Percentiles rank a stretch among this genome's conserved stretches.
Evolutionary conservation across 495 filamentous ascomycete genomes (phyloP).

Genomic region (Penicillium dipodomyicola): DNA sequence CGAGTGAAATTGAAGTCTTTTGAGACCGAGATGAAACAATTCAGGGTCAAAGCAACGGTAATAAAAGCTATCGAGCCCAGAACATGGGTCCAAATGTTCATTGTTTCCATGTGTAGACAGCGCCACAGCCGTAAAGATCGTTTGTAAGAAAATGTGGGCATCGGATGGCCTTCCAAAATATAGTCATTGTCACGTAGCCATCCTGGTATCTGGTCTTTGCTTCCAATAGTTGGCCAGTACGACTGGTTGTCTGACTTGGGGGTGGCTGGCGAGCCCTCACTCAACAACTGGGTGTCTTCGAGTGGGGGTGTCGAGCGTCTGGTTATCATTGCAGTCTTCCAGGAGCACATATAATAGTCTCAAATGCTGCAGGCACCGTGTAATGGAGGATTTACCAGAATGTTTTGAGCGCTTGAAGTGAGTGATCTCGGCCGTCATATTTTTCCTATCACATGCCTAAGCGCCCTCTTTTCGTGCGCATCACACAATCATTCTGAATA

Average conservation of each 20-base stretch:
- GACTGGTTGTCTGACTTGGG: background rate
- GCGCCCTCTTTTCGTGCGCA: no score
- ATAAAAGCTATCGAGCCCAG: slow-evolving; percentile 13
- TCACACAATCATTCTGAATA: no score
- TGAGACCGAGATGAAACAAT: background rate
- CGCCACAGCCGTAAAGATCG: slow-evolving; percentile 18
- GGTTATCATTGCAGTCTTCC: background rate
- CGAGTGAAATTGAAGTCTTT: background rate
- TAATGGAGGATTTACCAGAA: no score
- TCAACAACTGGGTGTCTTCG: background rate
- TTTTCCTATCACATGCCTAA: no score
- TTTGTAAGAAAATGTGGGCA: slow-evolving; percentile 19
- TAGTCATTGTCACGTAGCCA: slow-evolving; percentile 23
- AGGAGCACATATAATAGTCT: no score
- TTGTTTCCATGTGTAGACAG: slow-evolving; percentile 21
- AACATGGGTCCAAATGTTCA: slow-evolving; percentile 22
- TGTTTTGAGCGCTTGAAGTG: no score
- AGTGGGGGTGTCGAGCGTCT: background rate
- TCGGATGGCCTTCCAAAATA: slow-evolving; percentile 17
- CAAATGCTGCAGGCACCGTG: no score
- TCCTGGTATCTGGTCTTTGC: slow-evolving; percentile 13
- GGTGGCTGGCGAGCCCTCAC: background rate
- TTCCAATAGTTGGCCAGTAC: slow-evolving; percentile 14
- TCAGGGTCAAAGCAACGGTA: background rate
- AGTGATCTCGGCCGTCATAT: no score